Base-by-base conservation (phyloP, 2,329 filamentous ascomycete genomes). In the Colletotrichum tabaci region DNA sequence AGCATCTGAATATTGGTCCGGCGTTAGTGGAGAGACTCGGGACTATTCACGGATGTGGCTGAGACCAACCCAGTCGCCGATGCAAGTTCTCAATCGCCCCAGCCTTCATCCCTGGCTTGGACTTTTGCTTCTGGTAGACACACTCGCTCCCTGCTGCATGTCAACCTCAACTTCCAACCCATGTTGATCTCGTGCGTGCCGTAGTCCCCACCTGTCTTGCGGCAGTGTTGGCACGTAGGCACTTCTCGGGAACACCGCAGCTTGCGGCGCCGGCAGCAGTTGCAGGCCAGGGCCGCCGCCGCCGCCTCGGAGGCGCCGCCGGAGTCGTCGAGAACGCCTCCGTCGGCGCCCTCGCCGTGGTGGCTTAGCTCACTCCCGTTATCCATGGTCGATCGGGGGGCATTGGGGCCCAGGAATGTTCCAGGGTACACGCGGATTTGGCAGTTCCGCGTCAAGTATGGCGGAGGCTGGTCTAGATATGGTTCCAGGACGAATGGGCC, bases 211-310 rank as follows among this genome's bases (percentile, higher is more conserved):
- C 30, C 30, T 30, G 30, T 30, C 30, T 30, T 30, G 7, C 30
- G 30, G 7, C 30, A 30, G 30, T 30, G 30, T 9, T 30, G 30
- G 30, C 30, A 30, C 2, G 7, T 30, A 30, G 30, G 30, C 30
- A 30, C 30, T 30, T 82, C 79, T 23, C 79, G 74, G 18, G 78
- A 80, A 71, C 80, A 82, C 60, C 75, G 77, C 49, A 82, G 75
- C 74, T 82, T 82, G 8, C 79, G 76, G 60, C 73, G 76, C 35
- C 80, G 76, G 58, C 80, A 82, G 4, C 78, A 30, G 30, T 30
- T 30, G 30, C 30, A 30, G 30, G 30, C 30, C 30, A 30, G 30
- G 30, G 30, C 30, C 30, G 30, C 30, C 30, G 30, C 30, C 30
- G 30, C 30, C 8, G 30, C 30, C 30, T 30, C 30, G 30, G 30